A percentile compares a stretch with the other conserved stretches of the same genome.
Conservation (phyloP, 2,329 filamentous ascomycete genomes). For the Ascochyta lentis region DNA sequence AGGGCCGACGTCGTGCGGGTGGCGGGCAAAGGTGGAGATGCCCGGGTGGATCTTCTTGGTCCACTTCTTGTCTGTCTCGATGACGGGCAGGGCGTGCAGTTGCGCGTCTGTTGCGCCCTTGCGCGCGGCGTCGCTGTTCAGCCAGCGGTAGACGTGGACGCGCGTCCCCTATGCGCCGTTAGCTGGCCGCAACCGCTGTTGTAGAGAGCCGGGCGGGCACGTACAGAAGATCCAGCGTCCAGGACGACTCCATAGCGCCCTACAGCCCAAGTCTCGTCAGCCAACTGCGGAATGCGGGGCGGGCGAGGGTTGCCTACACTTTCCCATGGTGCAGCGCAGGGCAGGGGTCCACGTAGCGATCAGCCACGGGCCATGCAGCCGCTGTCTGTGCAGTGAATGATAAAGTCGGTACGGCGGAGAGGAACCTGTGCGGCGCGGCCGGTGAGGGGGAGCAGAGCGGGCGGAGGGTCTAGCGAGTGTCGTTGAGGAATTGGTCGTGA, state of each 20-base stretch:
- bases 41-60: constrained; percentile 91
- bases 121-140: constrained; percentile 73
- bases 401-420: neutral
- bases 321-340: constrained; percentile 47
- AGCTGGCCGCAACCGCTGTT: constrained; percentile 17
- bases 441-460: neutral
- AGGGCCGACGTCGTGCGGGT: constrained; percentile 75
- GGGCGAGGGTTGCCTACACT: constrained; percentile 46
- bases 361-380: constrained; percentile 37
- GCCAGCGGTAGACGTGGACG: constrained; percentile 93
- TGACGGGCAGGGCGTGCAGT: constrained; percentile 73
- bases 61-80: constrained; percentile 85
- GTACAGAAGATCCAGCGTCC: constrained; percentile 90
- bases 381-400: neutral
- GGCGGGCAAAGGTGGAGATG: constrained; percentile 86
- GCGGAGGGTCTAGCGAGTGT: constrained; percentile 7
- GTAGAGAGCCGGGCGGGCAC: constrained; percentile 25
- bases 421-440: constrained; percentile 10
- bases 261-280: constrained; percentile 43
- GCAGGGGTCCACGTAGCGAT: constrained; percentile 23
- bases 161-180: constrained; percentile 71
- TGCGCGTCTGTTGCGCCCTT: constrained; percentile 66
- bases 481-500: constrained; percentile 1
- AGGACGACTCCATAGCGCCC: constrained; percentile 89
- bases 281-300: constrained; percentile 11